Evolutionary conservation across 495 filamentous ascomycete genomes (phyloP), one percentile per base, ranked within the genome.

Genomic region (Aspergillus steynii): DNA sequence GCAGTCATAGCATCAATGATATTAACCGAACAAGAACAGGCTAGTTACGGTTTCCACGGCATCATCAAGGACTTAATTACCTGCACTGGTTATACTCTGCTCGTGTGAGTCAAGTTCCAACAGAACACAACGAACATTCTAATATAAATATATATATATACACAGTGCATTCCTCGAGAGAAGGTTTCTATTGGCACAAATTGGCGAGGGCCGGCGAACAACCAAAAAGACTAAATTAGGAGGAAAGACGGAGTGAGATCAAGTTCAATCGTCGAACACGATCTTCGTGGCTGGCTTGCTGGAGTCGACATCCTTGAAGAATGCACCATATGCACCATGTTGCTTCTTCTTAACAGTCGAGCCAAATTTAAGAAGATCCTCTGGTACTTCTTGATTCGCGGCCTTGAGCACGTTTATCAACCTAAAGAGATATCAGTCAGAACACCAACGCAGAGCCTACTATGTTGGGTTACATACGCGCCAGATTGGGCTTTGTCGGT

Each of bases 261-360:
- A 59, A 54, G 28, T 62, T 66, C 69, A 85, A 69, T 90, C 88
- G 72, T 96, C 92, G 73, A 98, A 98, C 37, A 82, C 91, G 69
- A 97, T 97, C 82, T 96, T 98, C 59, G 89, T 96, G 0, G 90
- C 90, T 70, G 90, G 85, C 79, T 93, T 91, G 70, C 81, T 87
- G 55, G 84, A 85, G 60, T 89, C 90, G 45, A 75, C 65, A 47
- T 97, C 90, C 72, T 93, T 96, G 80, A 86, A 96, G 68, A 97
- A 97, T 1, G 91, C 90, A 50, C 95, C 95, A 71, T 97, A 99
- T 8, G 87, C 87, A 56, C 90, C 90, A 74, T 99, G 94, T 48
- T 85, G 86, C 90, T 97, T 98, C 83, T 96, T 96, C 83, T 97
- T 98, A 32, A 99, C 95, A 14, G 93, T 97, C n/a, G 90, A 94